Evolutionary conservation across 495 filamentous ascomycete species (phyloP), one percentile per base, ranked within the genome.

Genomic region (Talaromyces thailandensis): DNA sequence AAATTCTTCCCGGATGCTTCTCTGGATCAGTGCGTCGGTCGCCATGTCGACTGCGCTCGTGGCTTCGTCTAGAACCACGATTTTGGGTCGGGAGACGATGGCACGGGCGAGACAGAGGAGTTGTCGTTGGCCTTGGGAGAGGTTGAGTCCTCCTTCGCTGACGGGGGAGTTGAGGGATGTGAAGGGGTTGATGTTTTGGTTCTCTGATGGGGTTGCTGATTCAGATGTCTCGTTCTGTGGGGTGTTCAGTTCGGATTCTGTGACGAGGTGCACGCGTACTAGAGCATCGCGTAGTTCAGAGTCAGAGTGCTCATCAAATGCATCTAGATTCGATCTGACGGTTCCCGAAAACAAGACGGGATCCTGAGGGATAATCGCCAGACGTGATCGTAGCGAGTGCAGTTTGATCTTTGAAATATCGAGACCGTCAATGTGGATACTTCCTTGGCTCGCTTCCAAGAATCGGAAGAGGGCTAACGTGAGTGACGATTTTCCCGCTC

Each of bases 51-150:
- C 90, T 3, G 92, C 89, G 4, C 85, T 88, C 0, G 92, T 96
- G 0, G 92, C 92, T 74, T 96, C 92, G 68, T 96, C 92, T 9
- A 96, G 80, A 8, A 96, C 85, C 82, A 96, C 88, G 63, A 96
- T 87, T 66, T 89, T 89, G 11, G 91, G 90, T 0, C 85, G 81
- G 4, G 84, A 78, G 31, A 95, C 86, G 67, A 96, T 93, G 37
- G 92, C 92, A 6, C 92, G 87, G 0, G 92, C 92, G 1, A 96
- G 85, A 66, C 91, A 94, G 12, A 96, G 82, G 1, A 96, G 88
- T 68, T 96, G 92, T 5, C 90, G 81, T 70, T 96, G 92, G 3
- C 92, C 92, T 68, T 95, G 92, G 0, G 88, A 92, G 11, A 96
- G 81, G 67, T 88, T 87, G 4, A 86, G 80, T 1, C 92, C 92